Percentiles rank a stretch among this genome's conserved stretches.
Conservation (phyloP, 805 yeast genomes). For the Starmera caribaea region DNA sequence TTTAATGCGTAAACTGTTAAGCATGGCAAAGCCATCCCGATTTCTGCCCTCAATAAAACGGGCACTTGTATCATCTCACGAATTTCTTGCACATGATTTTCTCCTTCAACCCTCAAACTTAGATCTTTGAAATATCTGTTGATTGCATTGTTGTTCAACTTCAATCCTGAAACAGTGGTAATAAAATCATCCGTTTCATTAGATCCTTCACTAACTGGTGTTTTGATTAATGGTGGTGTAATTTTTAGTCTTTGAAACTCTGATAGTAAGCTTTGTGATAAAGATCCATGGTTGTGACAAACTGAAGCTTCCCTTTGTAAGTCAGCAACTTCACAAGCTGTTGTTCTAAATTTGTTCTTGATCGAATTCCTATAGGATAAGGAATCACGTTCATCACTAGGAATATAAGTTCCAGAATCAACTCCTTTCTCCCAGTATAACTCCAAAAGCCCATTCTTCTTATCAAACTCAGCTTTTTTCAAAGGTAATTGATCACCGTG, state of each 20-base stretch:
- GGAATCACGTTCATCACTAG: slow-evolving; percentile 79
- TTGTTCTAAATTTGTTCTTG: slow-evolving; percentile 66
- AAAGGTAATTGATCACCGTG: slow-evolving; percentile 96
- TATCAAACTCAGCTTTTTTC: slow-evolving; percentile 86
- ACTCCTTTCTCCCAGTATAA: slow-evolving; percentile 89
- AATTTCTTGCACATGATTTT: slow-evolving; percentile 67
- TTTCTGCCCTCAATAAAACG: slow-evolving; percentile 77
- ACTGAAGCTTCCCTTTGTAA: slow-evolving; percentile 25
- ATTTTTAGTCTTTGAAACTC: slow-evolving; percentile 43
- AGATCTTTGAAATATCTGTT: slow-evolving; percentile 49
- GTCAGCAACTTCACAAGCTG: slow-evolving; percentile 64
- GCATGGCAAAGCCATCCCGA: slow-evolving; percentile 94
- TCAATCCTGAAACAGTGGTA: not conserved
- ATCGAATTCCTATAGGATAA: slow-evolving; percentile 70
- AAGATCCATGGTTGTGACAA: slow-evolving; percentile 12
- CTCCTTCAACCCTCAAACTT: slow-evolving; percentile 51
- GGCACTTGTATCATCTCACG: slow-evolving; percentile 74
- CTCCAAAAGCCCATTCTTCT: slow-evolving; percentile 55
- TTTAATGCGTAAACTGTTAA: slow-evolving; percentile 84
- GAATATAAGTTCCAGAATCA: slow-evolving; percentile 84
- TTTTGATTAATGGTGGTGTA: slow-evolving; percentile 32
- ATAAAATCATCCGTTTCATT: slow-evolving; percentile 7
- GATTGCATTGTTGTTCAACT: slow-evolving; percentile 28
- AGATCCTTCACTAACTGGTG: slow-evolving; percentile 16
- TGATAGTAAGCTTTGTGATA: slow-evolving; percentile 30